phyloP scores from a whole-genome alignment of 768 basidiomycete genomes.

The Tylopilus plumbeoviolaceoides region DNA sequence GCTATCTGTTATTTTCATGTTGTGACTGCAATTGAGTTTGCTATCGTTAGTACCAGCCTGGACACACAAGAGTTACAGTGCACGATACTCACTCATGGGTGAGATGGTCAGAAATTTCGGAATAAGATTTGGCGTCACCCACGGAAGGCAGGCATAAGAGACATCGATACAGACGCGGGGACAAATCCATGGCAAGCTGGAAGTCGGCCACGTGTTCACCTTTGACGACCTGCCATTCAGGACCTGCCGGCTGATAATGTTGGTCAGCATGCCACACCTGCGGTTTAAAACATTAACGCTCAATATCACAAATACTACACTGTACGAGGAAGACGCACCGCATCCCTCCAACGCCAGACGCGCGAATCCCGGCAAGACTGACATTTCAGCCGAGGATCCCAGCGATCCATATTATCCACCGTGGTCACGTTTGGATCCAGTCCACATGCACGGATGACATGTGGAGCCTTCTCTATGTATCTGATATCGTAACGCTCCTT shows the following conservation, averaged over 20 bases:
- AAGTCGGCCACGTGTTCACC: not conserved
- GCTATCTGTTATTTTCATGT: not conserved
- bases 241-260: not conserved
- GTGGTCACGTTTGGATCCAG: constrained; percentile 8
- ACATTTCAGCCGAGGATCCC: constrained; percentile 4
- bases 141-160: not conserved
- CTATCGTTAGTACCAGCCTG: not conserved
- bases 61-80: not conserved
- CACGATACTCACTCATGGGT: not conserved
- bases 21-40: not conserved
- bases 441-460: constrained; percentile 3
- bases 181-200: not conserved
- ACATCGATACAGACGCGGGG: not conserved
- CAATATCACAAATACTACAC: not conserved
- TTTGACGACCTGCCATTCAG: not conserved
- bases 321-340: constrained; percentile 1
- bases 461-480: not conserved
- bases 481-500: not conserved
- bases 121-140: not conserved
- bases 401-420: constrained; percentile 8
- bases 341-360: constrained; percentile 8
- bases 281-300: not conserved
- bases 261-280: not conserved
- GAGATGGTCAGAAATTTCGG: not conserved
- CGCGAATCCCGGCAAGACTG: not conserved